These are phyloP conservation scores for Pleurotus tuber-regium DNA, from an alignment of 768 basidiomycete genomes.

Conservation along the genomic window DNA sequence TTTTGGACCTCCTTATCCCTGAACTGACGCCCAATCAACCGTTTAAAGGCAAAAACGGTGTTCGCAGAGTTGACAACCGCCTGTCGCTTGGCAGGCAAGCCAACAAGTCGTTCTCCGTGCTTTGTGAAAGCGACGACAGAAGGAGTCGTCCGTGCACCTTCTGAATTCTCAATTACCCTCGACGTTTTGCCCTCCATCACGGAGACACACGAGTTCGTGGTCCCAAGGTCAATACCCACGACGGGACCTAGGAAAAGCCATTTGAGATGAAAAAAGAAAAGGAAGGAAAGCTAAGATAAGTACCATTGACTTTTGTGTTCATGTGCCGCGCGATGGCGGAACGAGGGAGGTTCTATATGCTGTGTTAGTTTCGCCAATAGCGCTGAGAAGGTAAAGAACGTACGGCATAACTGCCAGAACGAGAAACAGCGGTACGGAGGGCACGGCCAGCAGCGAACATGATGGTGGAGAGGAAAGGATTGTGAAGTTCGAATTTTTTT, in stretches of 20 bases:
- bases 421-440: slow-evolving; percentile 54
- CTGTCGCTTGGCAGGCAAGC: slow-evolving; percentile 95
- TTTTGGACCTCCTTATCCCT: slow-evolving; percentile 91
- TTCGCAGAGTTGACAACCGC: slow-evolving; percentile 94
- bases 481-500: slow-evolving; percentile 42
- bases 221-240: slow-evolving; percentile 95
- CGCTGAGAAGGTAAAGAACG: slow-evolving; percentile 17
- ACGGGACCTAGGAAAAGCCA: slow-evolving; percentile 61
- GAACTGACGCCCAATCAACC: slow-evolving; percentile 91
- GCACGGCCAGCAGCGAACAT: slow-evolving; percentile 76
- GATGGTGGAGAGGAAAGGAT: slow-evolving; percentile 44
- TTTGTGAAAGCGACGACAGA: slow-evolving; percentile 99
- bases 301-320: slow-evolving; percentile 93
- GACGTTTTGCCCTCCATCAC: slow-evolving; percentile 96
- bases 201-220: slow-evolving; percentile 88
- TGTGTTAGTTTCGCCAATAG: slow-evolving; percentile 12
- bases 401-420: slow-evolving; percentile 65
- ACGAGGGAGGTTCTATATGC: slow-evolving; percentile 58
- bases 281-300: slow-evolving; percentile 24
- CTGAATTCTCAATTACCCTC: slow-evolving; percentile 95
- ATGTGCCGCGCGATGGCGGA: slow-evolving; percentile 84
- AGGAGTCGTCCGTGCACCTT: slow-evolving; percentile 96
- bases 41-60: slow-evolving; percentile 94
- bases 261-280: slow-evolving; percentile 1
- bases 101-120: slow-evolving; percentile 94